These are phyloP conservation scores for Quercus gilva DNA, from an alignment of 306 rosid genomes.

Conservation along the genomic window DNA sequence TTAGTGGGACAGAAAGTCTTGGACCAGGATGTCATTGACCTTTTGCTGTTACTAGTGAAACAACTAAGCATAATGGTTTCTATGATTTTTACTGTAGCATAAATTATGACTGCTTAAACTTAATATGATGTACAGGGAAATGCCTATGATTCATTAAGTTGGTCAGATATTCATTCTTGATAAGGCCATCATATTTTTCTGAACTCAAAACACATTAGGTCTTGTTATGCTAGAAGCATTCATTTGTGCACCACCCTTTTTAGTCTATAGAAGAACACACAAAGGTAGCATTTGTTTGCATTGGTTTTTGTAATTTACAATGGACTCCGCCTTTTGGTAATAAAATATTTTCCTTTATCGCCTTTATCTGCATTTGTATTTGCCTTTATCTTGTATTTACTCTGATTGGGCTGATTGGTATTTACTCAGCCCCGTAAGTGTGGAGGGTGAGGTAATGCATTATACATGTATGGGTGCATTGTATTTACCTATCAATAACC, in stretches of 20 bases:
- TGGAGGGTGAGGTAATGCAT: neutral
- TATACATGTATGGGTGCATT: neutral
- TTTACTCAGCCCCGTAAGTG: too few species aligned
- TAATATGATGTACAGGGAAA: neutral
- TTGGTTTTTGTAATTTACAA: neutral
- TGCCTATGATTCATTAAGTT: neutral
- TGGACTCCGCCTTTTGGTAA: neutral
- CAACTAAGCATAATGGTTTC: neutral
- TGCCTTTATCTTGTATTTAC: neutral
- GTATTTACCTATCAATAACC: neutral
- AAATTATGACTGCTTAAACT: neutral
- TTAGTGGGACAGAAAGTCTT: slow-evolving; percentile 74
- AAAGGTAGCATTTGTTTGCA: neutral
- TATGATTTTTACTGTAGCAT: neutral
- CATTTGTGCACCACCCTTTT: neutral
- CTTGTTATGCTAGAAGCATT: neutral
- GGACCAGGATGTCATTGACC: slow-evolving; percentile 75
- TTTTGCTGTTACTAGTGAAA: slow-evolving; percentile 83
- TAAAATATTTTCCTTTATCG: neutral
- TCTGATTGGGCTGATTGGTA: neutral
- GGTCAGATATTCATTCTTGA: neutral
- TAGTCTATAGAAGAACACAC: neutral
- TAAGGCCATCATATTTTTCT: neutral
- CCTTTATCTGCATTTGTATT: neutral
- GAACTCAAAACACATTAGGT: neutral